Evolutionary conservation across 176 grass and related monocot species (phyloP).

Genomic region (Eleusine indica): DNA sequence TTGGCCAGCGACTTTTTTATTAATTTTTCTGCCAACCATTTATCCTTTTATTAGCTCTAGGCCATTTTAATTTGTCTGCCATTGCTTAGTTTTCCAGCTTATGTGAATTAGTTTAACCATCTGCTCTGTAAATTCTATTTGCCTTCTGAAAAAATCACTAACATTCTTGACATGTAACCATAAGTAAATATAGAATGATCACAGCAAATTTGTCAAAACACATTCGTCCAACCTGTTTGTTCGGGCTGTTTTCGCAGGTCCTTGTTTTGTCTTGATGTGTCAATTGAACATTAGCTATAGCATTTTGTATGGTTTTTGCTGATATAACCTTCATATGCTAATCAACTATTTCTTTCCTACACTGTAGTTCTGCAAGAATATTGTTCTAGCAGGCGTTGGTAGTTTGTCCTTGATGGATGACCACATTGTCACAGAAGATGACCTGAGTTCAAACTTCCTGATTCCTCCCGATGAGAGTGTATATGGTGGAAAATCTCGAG

Average conservation of each 20-base stretch:
- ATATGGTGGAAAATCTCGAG: slow-evolving; percentile 68
- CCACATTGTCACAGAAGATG: slow-evolving; percentile 61
- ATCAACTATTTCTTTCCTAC: slow-evolving; percentile 13
- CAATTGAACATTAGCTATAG: neutral
- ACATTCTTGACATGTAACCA: no score
- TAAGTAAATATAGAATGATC: no score
- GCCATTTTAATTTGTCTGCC: no score
- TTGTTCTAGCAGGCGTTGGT: slow-evolving; percentile 96
- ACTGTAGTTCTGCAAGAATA: slow-evolving; percentile 97
- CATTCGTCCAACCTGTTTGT: no score
- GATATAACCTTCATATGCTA: slow-evolving; percentile 18
- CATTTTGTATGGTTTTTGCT: slow-evolving; percentile 2
- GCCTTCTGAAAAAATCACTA: no score
- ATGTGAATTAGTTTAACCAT: no score
- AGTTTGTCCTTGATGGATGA: slow-evolving; percentile 94
- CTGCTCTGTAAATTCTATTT: no score
- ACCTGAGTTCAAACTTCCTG: slow-evolving; percentile 76
- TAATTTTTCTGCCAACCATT: neutral
- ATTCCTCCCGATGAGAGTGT: slow-evolving; percentile 71
- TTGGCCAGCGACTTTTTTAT: neutral
- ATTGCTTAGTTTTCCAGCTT: no score
- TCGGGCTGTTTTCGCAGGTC: neutral
- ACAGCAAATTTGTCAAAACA: no score
- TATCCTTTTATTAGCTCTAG: no score
- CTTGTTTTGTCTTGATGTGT: neutral